Percentiles rank a stretch among this genome's conserved stretches.
Evolutionary conservation across 2,329 filamentous ascomycete genomes (phyloP).

Genomic region (Ceratocystis colombiana): DNA sequence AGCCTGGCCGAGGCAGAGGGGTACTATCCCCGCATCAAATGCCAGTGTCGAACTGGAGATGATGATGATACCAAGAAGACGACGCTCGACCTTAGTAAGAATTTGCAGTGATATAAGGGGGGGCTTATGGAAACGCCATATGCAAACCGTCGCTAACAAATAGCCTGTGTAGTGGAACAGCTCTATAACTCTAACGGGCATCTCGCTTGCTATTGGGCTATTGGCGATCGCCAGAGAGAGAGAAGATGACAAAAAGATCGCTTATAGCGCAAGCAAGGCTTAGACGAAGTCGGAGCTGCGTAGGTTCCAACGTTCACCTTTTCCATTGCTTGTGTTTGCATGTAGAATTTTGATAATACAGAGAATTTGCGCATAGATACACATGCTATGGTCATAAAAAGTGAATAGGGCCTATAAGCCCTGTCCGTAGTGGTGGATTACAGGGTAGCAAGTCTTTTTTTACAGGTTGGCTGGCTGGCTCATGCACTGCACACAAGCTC

Average conservation of each 20-base stretch:
- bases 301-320: no score
- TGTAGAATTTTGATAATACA: background rate
- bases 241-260: background rate
- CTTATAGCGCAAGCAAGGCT: background rate
- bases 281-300: background rate
- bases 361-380: background rate
- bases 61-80: background rate
- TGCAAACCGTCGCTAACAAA: background rate
- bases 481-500: background rate
- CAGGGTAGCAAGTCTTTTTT: background rate
- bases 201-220: constrained; percentile 13
- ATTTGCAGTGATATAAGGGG: background rate
- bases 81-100: constrained; percentile 12
- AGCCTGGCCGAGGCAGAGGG: background rate
- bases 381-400: background rate
- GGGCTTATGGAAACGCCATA: background rate
- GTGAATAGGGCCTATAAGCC: background rate
- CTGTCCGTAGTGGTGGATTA: background rate
- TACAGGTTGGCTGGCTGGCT: background rate
- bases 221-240: constrained; percentile 6
- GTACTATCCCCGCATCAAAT: constrained; percentile 7
- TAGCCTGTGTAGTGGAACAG: constrained; percentile 16
- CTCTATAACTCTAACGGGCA: constrained; percentile 16
- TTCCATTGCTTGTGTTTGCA: background rate
- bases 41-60: constrained; percentile 1